Conservation (phyloP, 768 basidiomycete species). For the Mycena crocata region DNA sequence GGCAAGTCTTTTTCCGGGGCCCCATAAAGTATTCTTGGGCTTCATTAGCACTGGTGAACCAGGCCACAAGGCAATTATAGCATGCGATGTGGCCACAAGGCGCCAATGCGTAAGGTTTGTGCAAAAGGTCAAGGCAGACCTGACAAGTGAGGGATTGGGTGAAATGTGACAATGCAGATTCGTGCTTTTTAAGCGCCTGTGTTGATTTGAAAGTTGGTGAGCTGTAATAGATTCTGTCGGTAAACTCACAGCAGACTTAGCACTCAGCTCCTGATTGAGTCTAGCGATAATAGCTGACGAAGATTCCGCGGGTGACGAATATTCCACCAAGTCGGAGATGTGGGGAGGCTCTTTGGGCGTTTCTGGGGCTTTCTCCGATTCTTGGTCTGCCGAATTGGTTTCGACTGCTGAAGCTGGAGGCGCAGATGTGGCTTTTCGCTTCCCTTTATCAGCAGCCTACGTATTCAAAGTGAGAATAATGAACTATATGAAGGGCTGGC, state of each 20-base stretch:
- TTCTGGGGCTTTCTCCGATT: conserved; percentile 30
- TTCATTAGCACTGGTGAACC: conserved; percentile 80
- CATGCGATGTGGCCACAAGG: conserved; percentile 84
- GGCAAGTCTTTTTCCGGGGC: conserved; percentile 73
- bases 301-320: conserved; percentile 13
- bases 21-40: conserved; percentile 59
- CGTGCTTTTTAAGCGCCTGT: conserved; percentile 65
- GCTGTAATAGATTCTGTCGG: neutral
- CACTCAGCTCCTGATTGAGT: conserved; percentile 57
- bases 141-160: conserved; percentile 80
- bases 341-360: conserved; percentile 30
- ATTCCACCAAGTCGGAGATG: conserved; percentile 22
- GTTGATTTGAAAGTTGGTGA: neutral
- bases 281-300: conserved; percentile 44
- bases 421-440: conserved; percentile 49
- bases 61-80: conserved; percentile 76
- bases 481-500: conserved; percentile 30
- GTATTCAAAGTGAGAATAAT: conserved; percentile 3
- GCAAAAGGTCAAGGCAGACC: conserved; percentile 81
- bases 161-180: conserved; percentile 62
- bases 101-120: conserved; percentile 78
- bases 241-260: conserved; percentile 52
- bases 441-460: conserved; percentile 53
- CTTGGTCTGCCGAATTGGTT: conserved; percentile 7
- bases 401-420: conserved; percentile 29